Base-by-base conservation (phyloP, 2,329 filamentous ascomycete species). In the Calycina marina region DNA sequence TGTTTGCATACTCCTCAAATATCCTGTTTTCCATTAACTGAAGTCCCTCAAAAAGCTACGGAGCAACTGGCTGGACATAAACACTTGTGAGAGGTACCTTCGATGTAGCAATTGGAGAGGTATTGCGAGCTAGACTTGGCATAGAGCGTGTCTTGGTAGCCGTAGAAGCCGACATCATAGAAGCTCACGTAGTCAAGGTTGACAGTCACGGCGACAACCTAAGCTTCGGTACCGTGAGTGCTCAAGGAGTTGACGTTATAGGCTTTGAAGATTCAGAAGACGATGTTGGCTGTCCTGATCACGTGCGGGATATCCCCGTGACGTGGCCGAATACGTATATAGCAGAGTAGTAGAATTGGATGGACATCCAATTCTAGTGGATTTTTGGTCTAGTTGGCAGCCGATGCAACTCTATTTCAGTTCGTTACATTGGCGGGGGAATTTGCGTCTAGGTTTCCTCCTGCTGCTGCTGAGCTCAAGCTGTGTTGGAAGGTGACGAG, bases 141-240 rank as follows among this genome's bases (percentile, higher is more conserved):
- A 14, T 63, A 54, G 24, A 65, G 38, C 1, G 67, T 69, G 46
- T 72, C 69, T 45, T 74, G 67, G 40, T 58, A 65, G 10, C 67
- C 66, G 15, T 57, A 55, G 43, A 73, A 58, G 34, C 60, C 52
- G 37, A 62, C 65, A 14, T 53, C 67, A 40, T 72, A 71, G 53
- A 67, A 71, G 25, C 62, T 64, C 12, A 31, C 29, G 46, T 68
- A 61, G 34, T 62, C 55, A 34, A 50, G 55, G 14, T 61, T 54
- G 5, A 67, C 63, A 22, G 58, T 63, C n/a, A 72, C 35, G 2
- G 67, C 67, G 17, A 70, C 53, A 9, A 60, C 64, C 38, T 67
- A 13, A 12, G 25, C 11, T 11, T 9, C 25, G 8, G 3, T 13
- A 9, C 25, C 25, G 14, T 28, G 14, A 9, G 8, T 11, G 13